These are phyloP conservation scores for Cyberlindnera sargentensis DNA, from an alignment of 805 yeast species.

Conservation along the genomic window DNA sequence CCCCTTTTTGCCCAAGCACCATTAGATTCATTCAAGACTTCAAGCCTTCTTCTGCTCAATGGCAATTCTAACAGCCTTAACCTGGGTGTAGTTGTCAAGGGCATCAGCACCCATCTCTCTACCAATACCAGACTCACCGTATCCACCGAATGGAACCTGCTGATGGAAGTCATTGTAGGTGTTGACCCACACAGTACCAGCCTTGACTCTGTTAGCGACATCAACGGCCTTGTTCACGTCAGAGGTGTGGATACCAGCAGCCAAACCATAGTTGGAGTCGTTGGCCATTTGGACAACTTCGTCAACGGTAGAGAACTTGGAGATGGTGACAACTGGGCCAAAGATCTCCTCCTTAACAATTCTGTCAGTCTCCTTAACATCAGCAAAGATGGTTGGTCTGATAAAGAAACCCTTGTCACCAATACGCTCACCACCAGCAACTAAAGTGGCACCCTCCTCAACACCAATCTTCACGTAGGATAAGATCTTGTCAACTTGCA, in stretches of 20 bases:
- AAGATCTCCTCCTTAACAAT: slow-evolving; percentile 76
- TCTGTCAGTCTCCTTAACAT: slow-evolving; percentile 57
- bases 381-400: slow-evolving; percentile 70
- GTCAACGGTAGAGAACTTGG: slow-evolving; percentile 76
- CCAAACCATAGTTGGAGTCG: slow-evolving; percentile 77
- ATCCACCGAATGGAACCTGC: slow-evolving; percentile 90
- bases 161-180: slow-evolving; percentile 84
- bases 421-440: slow-evolving; percentile 62
- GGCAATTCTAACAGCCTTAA: slow-evolving; percentile 66
- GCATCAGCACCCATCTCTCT: slow-evolving; percentile 91
- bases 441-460: slow-evolving; percentile 73
- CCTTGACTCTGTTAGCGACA: slow-evolving; percentile 65
- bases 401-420: slow-evolving; percentile 60
- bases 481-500: slow-evolving; percentile 73
- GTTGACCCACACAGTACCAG: slow-evolving; percentile 93
- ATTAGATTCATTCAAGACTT: not conserved
- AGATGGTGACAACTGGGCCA: slow-evolving; percentile 86
- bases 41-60: slow-evolving; percentile 14
- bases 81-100: slow-evolving; percentile 76
- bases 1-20: no score
- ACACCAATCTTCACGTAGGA: slow-evolving; percentile 70
- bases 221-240: slow-evolving; percentile 69
- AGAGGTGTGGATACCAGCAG: slow-evolving; percentile 83
- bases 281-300: slow-evolving; percentile 77
- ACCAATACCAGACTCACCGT: slow-evolving; percentile 86